Evolutionary conservation across 306 rosid genomes (phyloP).

Genomic region (Gastrolobium villosum): DNA sequence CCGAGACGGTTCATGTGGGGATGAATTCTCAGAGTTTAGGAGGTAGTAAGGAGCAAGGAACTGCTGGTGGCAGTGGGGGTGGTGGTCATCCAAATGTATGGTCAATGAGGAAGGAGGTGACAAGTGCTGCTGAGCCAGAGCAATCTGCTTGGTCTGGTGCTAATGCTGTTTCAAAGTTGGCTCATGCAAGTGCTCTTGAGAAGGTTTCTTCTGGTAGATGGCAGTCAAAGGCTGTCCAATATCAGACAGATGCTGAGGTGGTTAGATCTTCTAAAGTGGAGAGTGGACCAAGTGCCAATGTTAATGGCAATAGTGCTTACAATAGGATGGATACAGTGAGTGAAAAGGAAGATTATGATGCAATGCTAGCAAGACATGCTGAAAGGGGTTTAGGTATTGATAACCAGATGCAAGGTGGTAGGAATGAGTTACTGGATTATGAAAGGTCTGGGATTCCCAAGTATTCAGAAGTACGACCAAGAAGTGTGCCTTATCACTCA

Average conservation of each 20-base stretch:
- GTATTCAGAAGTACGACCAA: conserved; percentile 55
- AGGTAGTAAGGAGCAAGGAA: conserved; percentile 61
- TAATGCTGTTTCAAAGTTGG: conserved; percentile 82
- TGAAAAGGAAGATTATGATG: conserved; percentile 67
- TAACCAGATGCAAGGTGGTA: conserved; percentile 59
- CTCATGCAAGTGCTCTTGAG: conserved; percentile 89
- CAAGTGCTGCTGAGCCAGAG: conserved; percentile 59
- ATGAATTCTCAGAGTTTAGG: conserved; percentile 59
- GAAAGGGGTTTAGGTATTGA: conserved; percentile 65
- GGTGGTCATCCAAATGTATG: conserved; percentile 75
- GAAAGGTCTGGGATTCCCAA: conserved; percentile 58
- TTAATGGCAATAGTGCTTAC: conserved; percentile 49
- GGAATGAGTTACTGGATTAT: conserved; percentile 67
- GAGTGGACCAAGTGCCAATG: conserved; percentile 51
- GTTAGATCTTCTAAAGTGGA: conserved; percentile 64
- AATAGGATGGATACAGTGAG: conserved; percentile 55
- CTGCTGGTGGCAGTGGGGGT: background rate
- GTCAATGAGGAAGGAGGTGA: conserved; percentile 85
- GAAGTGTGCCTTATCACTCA: conserved; percentile 49
- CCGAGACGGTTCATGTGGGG: conserved; percentile 55
- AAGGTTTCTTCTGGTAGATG: conserved; percentile 97
- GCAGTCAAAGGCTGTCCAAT: conserved; percentile 76
- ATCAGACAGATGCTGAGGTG: conserved; percentile 71
- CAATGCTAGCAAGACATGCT: conserved; percentile 63
- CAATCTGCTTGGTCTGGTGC: conserved; percentile 76